Base-by-base conservation (phyloP, 2,329 filamentous ascomycete species). In the Aspergillus versicolor region DNA sequence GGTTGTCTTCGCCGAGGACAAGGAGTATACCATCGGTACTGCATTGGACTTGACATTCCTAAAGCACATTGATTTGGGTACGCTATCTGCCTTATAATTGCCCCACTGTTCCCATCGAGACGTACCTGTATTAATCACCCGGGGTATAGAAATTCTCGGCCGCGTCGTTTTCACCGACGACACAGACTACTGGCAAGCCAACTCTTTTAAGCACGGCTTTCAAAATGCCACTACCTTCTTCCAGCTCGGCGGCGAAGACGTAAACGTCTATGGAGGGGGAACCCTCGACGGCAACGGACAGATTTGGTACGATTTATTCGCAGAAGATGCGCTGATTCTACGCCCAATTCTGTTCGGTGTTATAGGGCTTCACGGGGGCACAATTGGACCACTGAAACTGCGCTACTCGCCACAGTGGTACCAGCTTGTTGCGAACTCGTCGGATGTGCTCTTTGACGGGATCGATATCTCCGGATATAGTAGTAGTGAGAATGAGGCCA, bases 201-300 rank as follows among this genome's bases (percentile, higher is more conserved):
- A 88, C 65, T 78, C 81, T 42, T 89, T 89, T 77, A 81, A 81
- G 54, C 85, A 86, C 24, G 76, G 75, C 5, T 90, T 84, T 73
- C 88, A 90, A 64, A 88, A 88, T 60, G 81, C 82, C 5, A 86
- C 84, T 0, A 84, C 84, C 2, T 88, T 89, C 76, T 89, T 86
- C 78, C 81, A 85, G 67, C 79, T 88, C 38, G 86, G 87, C 41
- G 87, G 87, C 30, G 75, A 81, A 19, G 85, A 84, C 70, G 83
- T 90, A 11, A 86, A 88, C 57, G 80, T 90, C 45, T 90, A 88
- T 59, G 88, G 87, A 0, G 84, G 82, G 15, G 84, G 84, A 43
- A 84, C 79, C 9, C 71, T 88, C 8, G 81, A 89, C 64, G 87
- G 88, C 15, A 86, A 85, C 56, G 85, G 84, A 0, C 84, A 88